Percentiles rank a stretch among this genome's conserved stretches.
Evolutionary conservation across 768 basidiomycete species (phyloP).

Genomic region (Fomitopsis pulvina): DNA sequence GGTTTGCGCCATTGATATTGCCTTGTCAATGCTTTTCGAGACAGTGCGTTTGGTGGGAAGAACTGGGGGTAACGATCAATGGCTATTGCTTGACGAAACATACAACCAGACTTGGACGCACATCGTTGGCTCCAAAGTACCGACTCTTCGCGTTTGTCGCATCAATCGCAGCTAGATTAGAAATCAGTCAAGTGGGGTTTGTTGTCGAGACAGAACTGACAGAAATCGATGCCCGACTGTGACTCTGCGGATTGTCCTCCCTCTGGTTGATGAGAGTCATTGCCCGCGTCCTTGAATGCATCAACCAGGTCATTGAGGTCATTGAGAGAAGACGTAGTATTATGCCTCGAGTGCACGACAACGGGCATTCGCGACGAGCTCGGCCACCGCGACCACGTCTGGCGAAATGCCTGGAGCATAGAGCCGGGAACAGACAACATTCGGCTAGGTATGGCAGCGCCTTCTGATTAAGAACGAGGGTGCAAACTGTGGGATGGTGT

Average conservation of each 20-base stretch:
- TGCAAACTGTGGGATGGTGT: background rate
- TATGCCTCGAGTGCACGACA: background rate
- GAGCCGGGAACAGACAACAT: constrained; percentile 10
- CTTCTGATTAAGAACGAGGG: background rate
- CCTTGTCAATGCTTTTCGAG: constrained; percentile 30
- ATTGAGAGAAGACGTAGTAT: background rate
- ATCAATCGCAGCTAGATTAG: too few species aligned
- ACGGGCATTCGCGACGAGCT: background rate
- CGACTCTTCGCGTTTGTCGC: too few species aligned
- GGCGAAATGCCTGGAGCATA: constrained; percentile 10
- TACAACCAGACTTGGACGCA: too few species aligned
- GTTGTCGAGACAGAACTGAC: too few species aligned
- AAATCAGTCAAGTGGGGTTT: too few species aligned
- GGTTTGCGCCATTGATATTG: constrained; percentile 15
- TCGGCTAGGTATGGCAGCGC: background rate
- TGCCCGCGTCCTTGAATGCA: too few species aligned
- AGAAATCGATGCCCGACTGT: too few species aligned
- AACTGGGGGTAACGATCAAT: constrained; percentile 29
- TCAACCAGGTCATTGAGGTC: background rate
- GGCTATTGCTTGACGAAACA: too few species aligned
- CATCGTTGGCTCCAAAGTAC: too few species aligned
- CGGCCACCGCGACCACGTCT: constrained; percentile 1
- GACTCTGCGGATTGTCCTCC: too few species aligned
- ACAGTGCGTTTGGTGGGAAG: constrained; percentile 39
- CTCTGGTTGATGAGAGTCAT: too few species aligned